Percentiles rank a stretch among this genome's conserved stretches.
Evolutionary conservation across 805 yeast species (phyloP).

Genomic region (Cyberlindnera misumaiensis): DNA sequence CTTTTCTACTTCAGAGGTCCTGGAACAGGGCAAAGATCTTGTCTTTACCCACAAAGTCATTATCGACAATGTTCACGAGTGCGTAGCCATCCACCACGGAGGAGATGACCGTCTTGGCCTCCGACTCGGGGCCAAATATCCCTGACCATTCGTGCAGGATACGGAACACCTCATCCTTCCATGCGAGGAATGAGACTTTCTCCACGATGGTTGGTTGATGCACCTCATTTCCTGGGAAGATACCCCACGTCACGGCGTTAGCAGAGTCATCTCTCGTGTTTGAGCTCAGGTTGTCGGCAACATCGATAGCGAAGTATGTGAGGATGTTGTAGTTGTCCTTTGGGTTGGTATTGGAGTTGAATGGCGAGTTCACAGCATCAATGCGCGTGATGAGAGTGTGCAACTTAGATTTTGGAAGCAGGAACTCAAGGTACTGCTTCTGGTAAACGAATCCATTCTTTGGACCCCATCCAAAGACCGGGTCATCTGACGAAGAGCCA

Average conservation of each 20-base stretch:
- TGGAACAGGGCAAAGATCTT: constrained; percentile 51
- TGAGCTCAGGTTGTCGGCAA: constrained; percentile 49
- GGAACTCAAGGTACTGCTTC: constrained; percentile 85
- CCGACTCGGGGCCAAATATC: constrained; percentile 35
- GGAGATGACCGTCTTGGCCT: constrained; percentile 29
- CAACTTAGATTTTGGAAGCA: constrained; percentile 52
- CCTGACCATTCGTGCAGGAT: constrained; percentile 76
- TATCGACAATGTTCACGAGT: constrained; percentile 85
- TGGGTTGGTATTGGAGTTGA: constrained; percentile 13
- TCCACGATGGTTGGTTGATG: constrained; percentile 96
- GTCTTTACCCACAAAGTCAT: constrained; percentile 59
- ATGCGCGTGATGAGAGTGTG: constrained; percentile 35
- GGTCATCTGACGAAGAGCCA: constrained; percentile 66
- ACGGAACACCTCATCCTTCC: constrained; percentile 93
- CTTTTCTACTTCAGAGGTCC: constrained; percentile 13
- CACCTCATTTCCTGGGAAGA: constrained; percentile 92
- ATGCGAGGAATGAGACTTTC: constrained; percentile 83
- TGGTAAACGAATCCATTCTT: constrained; percentile 88
- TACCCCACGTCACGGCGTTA: constrained; percentile 98
- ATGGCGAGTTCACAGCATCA: constrained; percentile 35
- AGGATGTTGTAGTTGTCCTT: constrained; percentile 41
- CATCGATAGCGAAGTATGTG: constrained; percentile 72
- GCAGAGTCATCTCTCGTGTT: constrained; percentile 68
- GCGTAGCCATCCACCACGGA: constrained; percentile 53
- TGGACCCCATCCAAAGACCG: constrained; percentile 92